These are phyloP conservation scores for Botrytis fabae DNA, from an alignment of 2,329 filamentous ascomycete genomes.

Conservation along the genomic window DNA sequence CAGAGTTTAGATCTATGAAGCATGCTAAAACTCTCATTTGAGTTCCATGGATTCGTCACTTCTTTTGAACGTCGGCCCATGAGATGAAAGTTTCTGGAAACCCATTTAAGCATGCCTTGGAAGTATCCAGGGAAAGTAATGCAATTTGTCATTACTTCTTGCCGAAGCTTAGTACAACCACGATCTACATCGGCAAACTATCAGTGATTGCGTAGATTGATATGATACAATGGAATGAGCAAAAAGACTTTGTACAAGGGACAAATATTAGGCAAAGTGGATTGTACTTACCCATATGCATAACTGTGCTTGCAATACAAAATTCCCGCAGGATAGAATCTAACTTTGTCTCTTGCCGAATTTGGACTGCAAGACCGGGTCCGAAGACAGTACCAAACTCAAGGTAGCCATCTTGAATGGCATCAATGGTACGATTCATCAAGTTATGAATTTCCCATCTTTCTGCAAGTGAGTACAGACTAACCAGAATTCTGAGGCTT, in stretches of 20 bases:
- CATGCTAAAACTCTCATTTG: constrained; percentile 25
- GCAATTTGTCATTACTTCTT: constrained; percentile 26
- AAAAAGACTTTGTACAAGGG: too few species aligned
- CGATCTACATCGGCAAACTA: constrained; percentile 12
- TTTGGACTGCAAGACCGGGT: constrained; percentile 17
- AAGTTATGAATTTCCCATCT: constrained; percentile 24
- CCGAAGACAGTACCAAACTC: constrained; percentile 28
- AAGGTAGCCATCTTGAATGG: constrained; percentile 30
- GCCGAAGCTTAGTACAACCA: constrained; percentile 25
- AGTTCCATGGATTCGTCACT: constrained; percentile 17
- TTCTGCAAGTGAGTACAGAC: constrained; percentile 28
- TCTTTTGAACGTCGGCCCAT: constrained; percentile 24
- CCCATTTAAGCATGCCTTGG: constrained; percentile 29
- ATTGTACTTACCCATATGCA: constrained; percentile 22
- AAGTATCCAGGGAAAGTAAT: constrained; percentile 24
- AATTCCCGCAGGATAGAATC: constrained; percentile 30
- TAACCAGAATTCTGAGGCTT: constrained; percentile 22
- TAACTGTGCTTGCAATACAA: constrained; percentile 27
- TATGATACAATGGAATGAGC: background rate
- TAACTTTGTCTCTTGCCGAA: constrained; percentile 26
- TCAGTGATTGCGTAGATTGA: background rate
- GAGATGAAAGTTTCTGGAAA: constrained; percentile 27
- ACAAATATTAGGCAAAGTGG: background rate
- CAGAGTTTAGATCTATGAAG: constrained; percentile 24
- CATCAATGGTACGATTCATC: constrained; percentile 30